Base-by-base conservation (phyloP, 768 basidiomycete species). In the Piloderma croceum region DNA sequence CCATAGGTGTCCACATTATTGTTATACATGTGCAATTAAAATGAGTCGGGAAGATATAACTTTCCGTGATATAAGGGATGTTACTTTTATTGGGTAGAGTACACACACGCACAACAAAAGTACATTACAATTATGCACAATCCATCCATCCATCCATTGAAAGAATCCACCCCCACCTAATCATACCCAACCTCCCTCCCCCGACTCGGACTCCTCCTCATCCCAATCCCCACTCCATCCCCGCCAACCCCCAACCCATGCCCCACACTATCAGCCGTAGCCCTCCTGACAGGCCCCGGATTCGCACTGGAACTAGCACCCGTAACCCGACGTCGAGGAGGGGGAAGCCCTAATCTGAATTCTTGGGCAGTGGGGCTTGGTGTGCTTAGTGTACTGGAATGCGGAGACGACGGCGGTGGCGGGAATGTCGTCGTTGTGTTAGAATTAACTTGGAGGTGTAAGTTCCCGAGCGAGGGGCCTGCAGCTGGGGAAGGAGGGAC, bases 341-440 rank as follows among this genome's bases (percentile, higher is more conserved):
- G 9, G 10, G 34, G 34, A 31, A 31, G 29, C 29, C 17, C 29
- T 31, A 17, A 17, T 10, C 29, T 31, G 10, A 10, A 10, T 10
- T 10, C 17, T 15, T 15, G 29, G 15, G 10, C 17, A 10, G 29
- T 10, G 29, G 10, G 10, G 15, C 29, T 10, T 11, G 59, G 54
- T 15, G 59, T 47, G 11, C 62, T 58, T 39, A 62, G 46, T 6
- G 58, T 35, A 20, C 55, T 56, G 7, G 61, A 56, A 32, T 58
- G 62, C 6, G 51, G 45, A 20, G 52, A 50, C 11, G 42, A 37
- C 21, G 54, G 56, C 22, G 53, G 58, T n/a, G 53, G 51, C 19
- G 64, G 63, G 13, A 68, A 61, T 12, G 61, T 55, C 23, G 64
- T 52, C 7, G 44, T 29, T 6, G 60, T 51, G 32, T 50, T 52